Evolutionary conservation across 2,329 filamentous ascomycete genomes (phyloP).

Genomic region (Hypoxylon sp.): DNA sequence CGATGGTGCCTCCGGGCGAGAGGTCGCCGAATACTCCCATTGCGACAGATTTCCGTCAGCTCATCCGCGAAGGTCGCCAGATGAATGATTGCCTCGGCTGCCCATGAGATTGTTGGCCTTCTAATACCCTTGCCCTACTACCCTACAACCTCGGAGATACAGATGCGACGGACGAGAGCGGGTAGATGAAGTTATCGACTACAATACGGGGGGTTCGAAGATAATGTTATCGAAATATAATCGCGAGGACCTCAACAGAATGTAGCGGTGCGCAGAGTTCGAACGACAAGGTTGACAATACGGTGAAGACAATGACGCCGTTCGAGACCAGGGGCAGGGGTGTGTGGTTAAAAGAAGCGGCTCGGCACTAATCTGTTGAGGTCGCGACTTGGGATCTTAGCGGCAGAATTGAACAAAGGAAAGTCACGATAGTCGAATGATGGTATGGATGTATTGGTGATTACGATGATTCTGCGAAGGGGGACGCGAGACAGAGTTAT

Average conservation of each 20-base stretch:
- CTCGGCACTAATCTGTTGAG: slow-evolving; percentile 32
- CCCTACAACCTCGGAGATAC: slow-evolving; percentile 13
- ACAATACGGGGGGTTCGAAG: slow-evolving; percentile 1
- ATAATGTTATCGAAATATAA: slow-evolving; percentile 5
- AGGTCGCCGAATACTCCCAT: slow-evolving; percentile 83
- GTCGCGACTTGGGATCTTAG: slow-evolving; percentile 13
- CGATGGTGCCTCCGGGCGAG: slow-evolving; percentile 77
- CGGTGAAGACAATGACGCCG: slow-evolving; percentile 41
- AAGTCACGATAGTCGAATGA: neutral
- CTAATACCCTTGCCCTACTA: slow-evolving; percentile 17
- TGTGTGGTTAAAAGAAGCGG: slow-evolving; percentile 24
- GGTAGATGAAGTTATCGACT: slow-evolving; percentile 16
- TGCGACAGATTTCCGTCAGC: slow-evolving; percentile 58
- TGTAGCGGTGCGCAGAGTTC: slow-evolving; percentile 28
- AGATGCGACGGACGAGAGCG: slow-evolving; percentile 15
- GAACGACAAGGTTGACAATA: slow-evolving; percentile 24
- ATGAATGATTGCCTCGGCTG: slow-evolving; percentile 43
- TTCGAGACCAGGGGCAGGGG: slow-evolving; percentile 30
- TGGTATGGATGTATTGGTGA: slow-evolving; percentile 8
- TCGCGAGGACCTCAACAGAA: slow-evolving; percentile 28
- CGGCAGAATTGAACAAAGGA: slow-evolving; percentile 28
- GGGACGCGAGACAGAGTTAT: slow-evolving; percentile 3
- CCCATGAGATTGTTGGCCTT: slow-evolving; percentile 43
- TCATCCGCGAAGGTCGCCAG: slow-evolving; percentile 61
- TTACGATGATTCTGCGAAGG: slow-evolving; percentile 4